Evolutionary conservation across 805 yeast genomes (phyloP), one percentile per base, ranked within the genome.

Genomic region (Saturnispora sanitii): DNA sequence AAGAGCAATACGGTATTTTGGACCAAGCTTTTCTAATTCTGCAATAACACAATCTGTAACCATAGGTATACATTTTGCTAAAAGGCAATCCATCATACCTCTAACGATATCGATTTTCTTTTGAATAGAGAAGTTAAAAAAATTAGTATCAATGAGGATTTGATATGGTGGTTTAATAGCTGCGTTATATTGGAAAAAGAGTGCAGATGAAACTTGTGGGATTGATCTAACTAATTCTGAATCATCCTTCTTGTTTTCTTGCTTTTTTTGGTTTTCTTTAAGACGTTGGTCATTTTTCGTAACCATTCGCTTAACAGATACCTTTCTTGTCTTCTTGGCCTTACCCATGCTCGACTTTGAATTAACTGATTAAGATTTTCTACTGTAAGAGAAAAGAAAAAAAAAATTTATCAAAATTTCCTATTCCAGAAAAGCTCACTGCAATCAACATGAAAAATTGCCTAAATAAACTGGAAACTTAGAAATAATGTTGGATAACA

Each of bases 81-180:
- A 81, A 30, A 90, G 66, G 44, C 94, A 74, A 60, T 90, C 97
- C 97, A 92, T 90, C 82, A 92, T 82, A 11, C 96, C 98, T 53
- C 87, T 74, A n/a, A 86, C 88, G 8, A 92, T 67, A 58, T 92
- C 98, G 41, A 92, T 79, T 56, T 92, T 92, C 66, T 92, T 92
- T 60, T 87, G 96, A 49, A 92, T 90, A 48, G 95, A 84, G 63
- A 88, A 88, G 67, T 92, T 92, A 62, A 92, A 84, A 64, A 92
- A 92, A 68, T 92, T 92, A 22, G 98, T 92, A 76, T 92, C 98
- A 38, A 92, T 79, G 16, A 92, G 70, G 4, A 92, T 90, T 60
- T 92, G 97, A 56, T 92, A 92, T 34, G 98, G 98, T n/a, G 98
- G 98, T 60, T 84, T 86, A 49, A 92, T 84, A 15, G 96, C 86